phyloP scores from a whole-genome alignment of 768 basidiomycete genomes.

The Russula dissimulans region DNA sequence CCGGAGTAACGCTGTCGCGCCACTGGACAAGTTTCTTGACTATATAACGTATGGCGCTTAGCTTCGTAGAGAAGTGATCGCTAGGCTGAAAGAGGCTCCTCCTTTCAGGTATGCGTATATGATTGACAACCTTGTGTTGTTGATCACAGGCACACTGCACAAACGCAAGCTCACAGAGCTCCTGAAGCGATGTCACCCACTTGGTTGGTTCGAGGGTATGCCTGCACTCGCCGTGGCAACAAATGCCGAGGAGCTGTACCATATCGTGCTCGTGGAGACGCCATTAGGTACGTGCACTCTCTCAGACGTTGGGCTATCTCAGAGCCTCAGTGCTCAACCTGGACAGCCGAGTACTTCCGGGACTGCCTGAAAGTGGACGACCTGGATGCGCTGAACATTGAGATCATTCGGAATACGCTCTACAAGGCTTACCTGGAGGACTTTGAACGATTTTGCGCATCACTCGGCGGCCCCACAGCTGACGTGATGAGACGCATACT shows the following conservation, averaged over 20 bases:
- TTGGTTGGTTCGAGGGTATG: conserved; percentile 97
- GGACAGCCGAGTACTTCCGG: conserved; percentile 86
- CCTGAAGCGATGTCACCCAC: conserved; percentile 90
- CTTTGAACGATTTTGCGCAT: conserved; percentile 76
- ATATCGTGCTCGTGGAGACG: conserved; percentile 94
- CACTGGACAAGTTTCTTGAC: conserved; percentile 87
- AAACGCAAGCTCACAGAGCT: conserved; percentile 97
- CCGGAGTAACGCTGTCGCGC: conserved; percentile 82
- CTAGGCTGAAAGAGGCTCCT: not conserved
- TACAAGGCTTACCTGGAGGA: conserved; percentile 99
- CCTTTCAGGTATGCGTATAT: conserved; percentile 84
- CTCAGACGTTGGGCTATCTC: not conserved
- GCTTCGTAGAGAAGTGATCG: not conserved
- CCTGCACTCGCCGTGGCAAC: conserved; percentile 98
- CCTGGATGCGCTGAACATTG: conserved; percentile 97
- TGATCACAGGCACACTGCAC: conserved; percentile 95
- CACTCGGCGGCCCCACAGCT: conserved; percentile 75
- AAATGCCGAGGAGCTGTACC: conserved; percentile 96
- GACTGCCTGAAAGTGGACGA: conserved; percentile 92
- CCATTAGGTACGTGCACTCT: conserved; percentile 67
- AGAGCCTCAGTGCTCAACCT: not conserved
- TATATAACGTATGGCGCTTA: conserved; percentile 80
- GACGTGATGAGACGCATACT: conserved; percentile 91
- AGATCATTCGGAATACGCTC: conserved; percentile 98
- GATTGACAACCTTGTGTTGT: conserved; percentile 98